These are phyloP conservation scores for Acacia acuminata DNA, from an alignment of 306 rosid species.

Conservation along the genomic window DNA sequence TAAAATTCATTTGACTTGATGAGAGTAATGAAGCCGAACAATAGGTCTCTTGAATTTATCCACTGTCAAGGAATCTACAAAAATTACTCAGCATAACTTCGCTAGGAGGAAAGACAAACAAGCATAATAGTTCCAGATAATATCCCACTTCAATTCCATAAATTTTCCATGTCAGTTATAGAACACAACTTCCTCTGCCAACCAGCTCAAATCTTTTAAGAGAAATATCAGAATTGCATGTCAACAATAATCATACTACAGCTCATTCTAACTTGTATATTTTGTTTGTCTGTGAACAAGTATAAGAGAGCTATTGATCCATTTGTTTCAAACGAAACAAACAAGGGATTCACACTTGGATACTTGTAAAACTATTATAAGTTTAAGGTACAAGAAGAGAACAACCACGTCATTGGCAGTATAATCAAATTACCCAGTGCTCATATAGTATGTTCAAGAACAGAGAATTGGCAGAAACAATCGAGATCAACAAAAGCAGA, in stretches of 20 bases:
- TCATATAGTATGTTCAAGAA: not conserved
- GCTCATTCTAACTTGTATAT: not conserved
- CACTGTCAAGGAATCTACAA: constrained; percentile 5
- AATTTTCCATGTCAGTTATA: not conserved
- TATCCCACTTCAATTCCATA: not conserved
- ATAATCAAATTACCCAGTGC: not conserved
- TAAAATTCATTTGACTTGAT: not conserved
- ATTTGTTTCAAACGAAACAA: not conserved
- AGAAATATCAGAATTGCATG: not conserved
- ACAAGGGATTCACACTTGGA: not conserved
- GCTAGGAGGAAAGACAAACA: constrained; percentile 1
- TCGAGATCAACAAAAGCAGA: not conserved
- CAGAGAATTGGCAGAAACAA: not conserved
- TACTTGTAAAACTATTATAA: not conserved
- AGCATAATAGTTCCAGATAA: not conserved
- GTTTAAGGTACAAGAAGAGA: not conserved
- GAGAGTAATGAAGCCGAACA: constrained; percentile 1
- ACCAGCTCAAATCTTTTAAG: not conserved
- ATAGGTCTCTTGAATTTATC: not conserved
- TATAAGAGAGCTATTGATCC: not conserved
- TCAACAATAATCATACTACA: not conserved
- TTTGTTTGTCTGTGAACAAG: not conserved
- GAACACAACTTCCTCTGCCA: not conserved
- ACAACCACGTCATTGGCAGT: not conserved
- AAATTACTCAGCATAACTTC: not conserved